Conservation (phyloP, 1,284 basidiomycete genomes). For the Heterobasidion annosum region DNA sequence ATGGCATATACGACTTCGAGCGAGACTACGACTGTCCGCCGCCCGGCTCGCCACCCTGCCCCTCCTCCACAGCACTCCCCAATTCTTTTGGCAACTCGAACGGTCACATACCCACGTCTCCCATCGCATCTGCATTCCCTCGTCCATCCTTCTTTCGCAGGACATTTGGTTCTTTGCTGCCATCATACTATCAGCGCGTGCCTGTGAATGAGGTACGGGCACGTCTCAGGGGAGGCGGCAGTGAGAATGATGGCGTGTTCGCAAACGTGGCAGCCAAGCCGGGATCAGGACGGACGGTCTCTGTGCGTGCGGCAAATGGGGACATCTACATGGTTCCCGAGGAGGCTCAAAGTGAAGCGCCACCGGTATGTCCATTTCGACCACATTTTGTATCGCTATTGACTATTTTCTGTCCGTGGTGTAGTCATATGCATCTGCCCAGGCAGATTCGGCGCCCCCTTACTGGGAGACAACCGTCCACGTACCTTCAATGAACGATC, state of each 20-base stretch:
- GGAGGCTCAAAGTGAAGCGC: conserved; percentile 72
- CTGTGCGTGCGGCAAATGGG: conserved; percentile 45
- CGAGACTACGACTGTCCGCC: conserved; percentile 69
- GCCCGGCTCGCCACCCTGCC: conserved; percentile 72
- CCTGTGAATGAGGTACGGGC: conserved; percentile 25
- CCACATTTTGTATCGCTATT: not conserved
- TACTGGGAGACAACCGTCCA: conserved; percentile 98
- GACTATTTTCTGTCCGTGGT: conserved; percentile 2
- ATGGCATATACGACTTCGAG: conserved; percentile 72
- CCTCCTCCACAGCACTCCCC: conserved; percentile 47
- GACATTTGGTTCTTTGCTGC: conserved; percentile 61
- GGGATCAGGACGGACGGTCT: conserved; percentile 25
- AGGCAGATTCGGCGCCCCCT: conserved; percentile 86
- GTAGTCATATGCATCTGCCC: conserved; percentile 83
- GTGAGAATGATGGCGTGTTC: conserved; percentile 92
- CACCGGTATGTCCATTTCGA: conserved; percentile 55
- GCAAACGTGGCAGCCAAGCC: conserved; percentile 94
- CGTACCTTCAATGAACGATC: conserved; percentile 45
- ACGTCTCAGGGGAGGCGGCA: conserved; percentile 60
- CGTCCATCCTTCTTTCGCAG: conserved; percentile 51
- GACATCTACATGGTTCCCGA: conserved; percentile 67
- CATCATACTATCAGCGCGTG: conserved; percentile 62
- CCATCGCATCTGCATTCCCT: conserved; percentile 24
- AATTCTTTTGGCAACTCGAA: conserved; percentile 78
- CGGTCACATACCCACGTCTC: conserved; percentile 56